Evolutionary conservation across 352 stramenopile genomes (phyloP).

Genomic region (Globisporangium ultimum): DNA sequence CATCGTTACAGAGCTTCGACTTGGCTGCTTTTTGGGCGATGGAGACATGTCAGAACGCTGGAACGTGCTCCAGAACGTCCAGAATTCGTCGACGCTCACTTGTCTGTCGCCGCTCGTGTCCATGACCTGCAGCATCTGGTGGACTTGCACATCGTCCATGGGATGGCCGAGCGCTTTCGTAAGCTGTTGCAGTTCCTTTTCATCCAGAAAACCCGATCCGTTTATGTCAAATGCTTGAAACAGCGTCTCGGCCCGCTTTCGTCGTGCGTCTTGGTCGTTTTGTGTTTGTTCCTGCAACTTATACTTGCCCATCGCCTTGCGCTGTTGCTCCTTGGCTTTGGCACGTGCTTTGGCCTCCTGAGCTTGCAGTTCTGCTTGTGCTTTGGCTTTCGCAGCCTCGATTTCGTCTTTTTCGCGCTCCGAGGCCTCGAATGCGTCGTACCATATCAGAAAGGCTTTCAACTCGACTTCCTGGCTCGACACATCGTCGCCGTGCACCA

Average conservation of each 20-base stretch:
- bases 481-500: conserved; percentile 26
- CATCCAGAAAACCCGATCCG: conserved; percentile 53
- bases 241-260: conserved; percentile 35
- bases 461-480: conserved; percentile 43
- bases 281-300: conserved; percentile 28
- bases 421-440: conserved; percentile 37
- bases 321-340: conserved; percentile 26
- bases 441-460: conserved; percentile 50
- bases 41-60: conserved; percentile 18
- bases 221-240: conserved; percentile 63
- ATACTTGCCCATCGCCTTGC: conserved; percentile 31
- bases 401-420: conserved; percentile 49
- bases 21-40: conserved; percentile 4
- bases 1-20: background rate
- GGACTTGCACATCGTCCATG: conserved; percentile 36
- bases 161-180: conserved; percentile 43
- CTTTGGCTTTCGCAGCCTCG: conserved; percentile 35
- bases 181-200: conserved; percentile 42
- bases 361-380: conserved; percentile 32
- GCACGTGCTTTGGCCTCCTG: conserved; percentile 43
- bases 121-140: conserved; percentile 57
- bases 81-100: conserved; percentile 63
- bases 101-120: conserved; percentile 54
- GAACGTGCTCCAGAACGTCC: conserved; percentile 67
- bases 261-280: conserved; percentile 10